A percentile compares a stretch with the other conserved stretches of the same genome.
Conservation (phyloP, 495 filamentous ascomycete genomes). For the Astrothelium subdiscretum region DNA sequence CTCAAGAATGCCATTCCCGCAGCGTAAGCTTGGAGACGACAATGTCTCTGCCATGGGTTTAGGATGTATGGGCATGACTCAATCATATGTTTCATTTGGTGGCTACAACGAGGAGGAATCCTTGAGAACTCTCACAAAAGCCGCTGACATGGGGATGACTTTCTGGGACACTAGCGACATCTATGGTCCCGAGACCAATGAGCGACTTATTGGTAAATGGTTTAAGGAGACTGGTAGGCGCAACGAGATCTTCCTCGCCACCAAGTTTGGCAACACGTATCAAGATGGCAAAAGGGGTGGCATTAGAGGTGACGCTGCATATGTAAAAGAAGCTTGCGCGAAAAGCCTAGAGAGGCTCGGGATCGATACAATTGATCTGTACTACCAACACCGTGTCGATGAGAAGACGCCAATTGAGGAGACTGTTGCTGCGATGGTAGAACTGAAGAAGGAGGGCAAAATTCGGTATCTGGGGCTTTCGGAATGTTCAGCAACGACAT, state of each 20-base stretch:
- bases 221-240: slow-evolving; percentile 39
- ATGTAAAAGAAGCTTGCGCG: slow-evolving; percentile 38
- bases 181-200: slow-evolving; percentile 30
- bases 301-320: slow-evolving; percentile 42
- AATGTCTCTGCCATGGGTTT: slow-evolving; percentile 31
- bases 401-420: slow-evolving; percentile 47
- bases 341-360: slow-evolving; percentile 42
- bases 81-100: slow-evolving; percentile 19
- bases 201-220: slow-evolving; percentile 44
- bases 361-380: slow-evolving; percentile 39
- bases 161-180: slow-evolving; percentile 22
- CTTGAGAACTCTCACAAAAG: slow-evolving; percentile 13
- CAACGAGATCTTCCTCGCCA: slow-evolving; percentile 44
- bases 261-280: slow-evolving; percentile 37
- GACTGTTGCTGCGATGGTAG: slow-evolving; percentile 38
- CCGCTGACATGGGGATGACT: slow-evolving; percentile 19
- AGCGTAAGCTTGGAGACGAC: slow-evolving; percentile 31
- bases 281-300: slow-evolving; percentile 12
- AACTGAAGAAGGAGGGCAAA: slow-evolving; percentile 37
- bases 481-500: slow-evolving; percentile 42
- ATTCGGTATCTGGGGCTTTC: slow-evolving; percentile 47
- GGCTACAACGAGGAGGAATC: slow-evolving; percentile 22
- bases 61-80: slow-evolving; percentile 33
- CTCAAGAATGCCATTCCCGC: slow-evolving; percentile 16
- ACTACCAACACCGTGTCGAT: slow-evolving; percentile 27